A percentile compares a stretch with the other conserved stretches of the same genome.
Conservation (phyloP, 371 early-diverging fungal species). For the Thermomucor indicae-seudaticae region DNA sequence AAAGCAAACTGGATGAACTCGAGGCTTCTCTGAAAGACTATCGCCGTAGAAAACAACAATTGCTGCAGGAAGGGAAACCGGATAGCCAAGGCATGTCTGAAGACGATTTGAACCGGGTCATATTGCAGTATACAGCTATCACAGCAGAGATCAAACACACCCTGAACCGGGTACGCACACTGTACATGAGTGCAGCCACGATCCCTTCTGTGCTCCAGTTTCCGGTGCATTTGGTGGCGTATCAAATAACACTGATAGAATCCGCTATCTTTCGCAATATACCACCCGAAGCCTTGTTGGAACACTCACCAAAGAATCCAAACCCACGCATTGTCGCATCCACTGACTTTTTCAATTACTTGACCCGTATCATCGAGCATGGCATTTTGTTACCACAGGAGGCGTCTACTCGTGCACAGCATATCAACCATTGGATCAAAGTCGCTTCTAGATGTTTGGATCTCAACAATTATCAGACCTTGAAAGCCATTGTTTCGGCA, state of each 20-base stretch:
- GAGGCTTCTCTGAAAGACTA: slow-evolving; percentile 30
- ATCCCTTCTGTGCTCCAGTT: slow-evolving; percentile 61
- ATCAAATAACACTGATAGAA: slow-evolving; percentile 72
- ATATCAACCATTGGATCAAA: slow-evolving; percentile 74
- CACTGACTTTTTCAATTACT: slow-evolving; percentile 81
- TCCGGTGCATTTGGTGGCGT: slow-evolving; percentile 65
- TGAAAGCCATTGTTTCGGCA: slow-evolving; percentile 72
- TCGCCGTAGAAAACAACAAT: slow-evolving; percentile 19
- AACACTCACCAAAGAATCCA: slow-evolving; percentile 66
- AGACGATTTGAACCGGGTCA: slow-evolving; percentile 40
- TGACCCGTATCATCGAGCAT: slow-evolving; percentile 72
- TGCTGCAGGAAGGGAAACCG: slow-evolving; percentile 1
- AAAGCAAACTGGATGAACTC: slow-evolving; percentile 31
- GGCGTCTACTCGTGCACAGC: slow-evolving; percentile 60
- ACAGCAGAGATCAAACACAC: slow-evolving; percentile 48
- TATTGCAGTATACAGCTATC: slow-evolving; percentile 35
- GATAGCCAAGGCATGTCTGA: slow-evolving; percentile 13
- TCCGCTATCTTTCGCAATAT: slow-evolving; percentile 66
- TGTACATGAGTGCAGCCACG: slow-evolving; percentile 56
- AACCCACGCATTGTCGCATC: slow-evolving; percentile 68
- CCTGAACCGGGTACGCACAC: slow-evolving; percentile 51
- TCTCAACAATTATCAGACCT: slow-evolving; percentile 70
- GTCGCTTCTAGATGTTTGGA: slow-evolving; percentile 62
- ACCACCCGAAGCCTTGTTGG: slow-evolving; percentile 57
- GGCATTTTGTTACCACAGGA: slow-evolving; percentile 62